Evolutionary conservation across 257 asterid species (phyloP).

Genomic region (Coffea canephora): DNA sequence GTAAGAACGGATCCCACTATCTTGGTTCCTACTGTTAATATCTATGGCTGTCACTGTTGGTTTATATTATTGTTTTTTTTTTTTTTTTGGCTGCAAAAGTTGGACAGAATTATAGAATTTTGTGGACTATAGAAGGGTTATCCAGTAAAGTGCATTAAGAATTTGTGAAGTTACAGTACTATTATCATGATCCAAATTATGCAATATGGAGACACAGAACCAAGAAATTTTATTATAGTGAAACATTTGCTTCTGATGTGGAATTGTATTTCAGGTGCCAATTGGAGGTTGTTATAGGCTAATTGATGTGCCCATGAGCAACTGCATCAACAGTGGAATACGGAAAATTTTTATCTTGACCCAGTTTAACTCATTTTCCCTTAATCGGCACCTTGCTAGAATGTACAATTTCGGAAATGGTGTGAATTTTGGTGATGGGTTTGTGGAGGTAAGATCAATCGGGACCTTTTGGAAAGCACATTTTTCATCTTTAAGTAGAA

Average conservation of each 20-base stretch:
- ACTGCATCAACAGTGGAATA: slow-evolving; percentile 96
- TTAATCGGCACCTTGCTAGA: slow-evolving; percentile 87
- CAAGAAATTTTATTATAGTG: not conserved
- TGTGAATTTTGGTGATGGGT: slow-evolving; percentile 85
- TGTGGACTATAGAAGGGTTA: not conserved
- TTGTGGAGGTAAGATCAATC: slow-evolving; percentile 71
- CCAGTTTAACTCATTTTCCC: slow-evolving; percentile 93
- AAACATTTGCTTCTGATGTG: not conserved
- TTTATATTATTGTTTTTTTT: not conserved
- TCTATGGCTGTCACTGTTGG: not conserved
- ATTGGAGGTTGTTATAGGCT: slow-evolving; percentile 94
- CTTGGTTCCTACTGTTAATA: not conserved
- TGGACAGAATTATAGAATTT: not conserved
- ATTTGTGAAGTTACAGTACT: not conserved
- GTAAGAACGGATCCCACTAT: slow-evolving; percentile 39
- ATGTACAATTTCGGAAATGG: slow-evolving; percentile 79
- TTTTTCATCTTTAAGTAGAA: not conserved
- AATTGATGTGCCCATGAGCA: slow-evolving; percentile 94
- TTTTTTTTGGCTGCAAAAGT: not conserved
- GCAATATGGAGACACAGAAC: not conserved
- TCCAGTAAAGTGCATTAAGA: not conserved
- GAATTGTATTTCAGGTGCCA: slow-evolving; percentile 56
- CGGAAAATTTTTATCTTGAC: slow-evolving; percentile 84
- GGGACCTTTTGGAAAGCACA: not conserved
- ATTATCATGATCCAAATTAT: not conserved